Evolutionary conservation across 176 grass and related monocot genomes (phyloP).

Genomic region (Musa beccarii): DNA sequence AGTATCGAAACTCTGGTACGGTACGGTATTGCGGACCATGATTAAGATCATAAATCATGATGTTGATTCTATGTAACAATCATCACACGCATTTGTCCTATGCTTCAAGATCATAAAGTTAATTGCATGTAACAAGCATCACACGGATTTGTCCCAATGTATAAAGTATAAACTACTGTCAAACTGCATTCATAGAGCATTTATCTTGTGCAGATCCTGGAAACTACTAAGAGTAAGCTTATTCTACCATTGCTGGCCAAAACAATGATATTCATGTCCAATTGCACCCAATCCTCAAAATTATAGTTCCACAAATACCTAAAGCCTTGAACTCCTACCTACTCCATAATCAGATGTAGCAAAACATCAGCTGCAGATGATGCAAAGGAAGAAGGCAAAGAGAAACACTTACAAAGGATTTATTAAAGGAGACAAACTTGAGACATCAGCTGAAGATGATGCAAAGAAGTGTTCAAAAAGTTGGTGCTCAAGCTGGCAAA

Average conservation of each 20-base stretch:
- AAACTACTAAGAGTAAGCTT: no score
- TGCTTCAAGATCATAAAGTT: no score
- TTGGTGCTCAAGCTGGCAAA: constrained; percentile 97
- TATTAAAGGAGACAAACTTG: constrained; percentile 80
- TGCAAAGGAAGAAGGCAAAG: background rate
- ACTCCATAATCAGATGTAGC: background rate
- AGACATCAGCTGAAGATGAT: constrained; percentile 69
- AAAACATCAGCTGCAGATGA: background rate
- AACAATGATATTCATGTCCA: background rate
- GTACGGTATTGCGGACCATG: no score
- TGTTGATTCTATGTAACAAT: no score
- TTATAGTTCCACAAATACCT: background rate
- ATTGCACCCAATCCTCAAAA: background rate
- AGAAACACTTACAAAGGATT: constrained; percentile 70
- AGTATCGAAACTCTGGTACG: no score
- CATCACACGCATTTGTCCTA: no score
- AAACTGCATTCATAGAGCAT: no score
- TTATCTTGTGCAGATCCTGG: no score
- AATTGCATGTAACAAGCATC: no score
- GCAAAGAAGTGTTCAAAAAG: constrained; percentile 98
- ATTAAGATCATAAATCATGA: no score
- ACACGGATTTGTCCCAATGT: no score
- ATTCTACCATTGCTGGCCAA: background rate
- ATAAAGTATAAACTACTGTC: no score
- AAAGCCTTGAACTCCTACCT: background rate